Evolutionary conservation across 805 yeast species (phyloP).

Genomic region (Pichia thaimueangensis): DNA sequence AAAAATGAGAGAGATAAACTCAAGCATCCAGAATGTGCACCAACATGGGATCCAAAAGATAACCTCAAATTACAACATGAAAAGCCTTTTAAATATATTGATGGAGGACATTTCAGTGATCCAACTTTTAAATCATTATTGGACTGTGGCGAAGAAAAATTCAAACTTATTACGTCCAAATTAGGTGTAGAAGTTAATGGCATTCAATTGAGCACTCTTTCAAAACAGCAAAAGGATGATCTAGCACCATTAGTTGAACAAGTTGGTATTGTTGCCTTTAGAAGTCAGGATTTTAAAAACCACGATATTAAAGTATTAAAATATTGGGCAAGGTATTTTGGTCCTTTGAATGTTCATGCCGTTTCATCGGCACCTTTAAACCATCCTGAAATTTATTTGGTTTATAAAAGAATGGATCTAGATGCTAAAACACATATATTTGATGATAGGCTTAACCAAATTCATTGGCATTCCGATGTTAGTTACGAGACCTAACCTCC

Average conservation of each 20-base stretch:
- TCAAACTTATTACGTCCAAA: constrained; percentile 49
- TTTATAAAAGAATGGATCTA: constrained; percentile 44
- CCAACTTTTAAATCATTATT: constrained; percentile 47
- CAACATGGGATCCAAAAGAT: constrained; percentile 13
- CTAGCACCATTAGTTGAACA: constrained; percentile 63
- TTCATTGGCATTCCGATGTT: constrained; percentile 67
- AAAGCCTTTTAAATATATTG: constrained; percentile 29
- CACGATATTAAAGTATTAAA: constrained; percentile 42
- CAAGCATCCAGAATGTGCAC: constrained; percentile 11
- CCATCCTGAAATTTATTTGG: constrained; percentile 55
- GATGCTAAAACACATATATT: constrained; percentile 34
- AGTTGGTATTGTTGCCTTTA: constrained; percentile 61
- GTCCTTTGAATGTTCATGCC: constrained; percentile 68
- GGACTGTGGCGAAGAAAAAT: constrained; percentile 19
- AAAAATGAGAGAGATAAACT: constrained; percentile 1
- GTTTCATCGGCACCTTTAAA: constrained; percentile 63
- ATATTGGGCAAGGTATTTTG: constrained; percentile 58
- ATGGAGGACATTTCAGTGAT: constrained; percentile 59
- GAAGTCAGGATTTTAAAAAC: constrained; percentile 59
- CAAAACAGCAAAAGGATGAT: constrained; percentile 55
- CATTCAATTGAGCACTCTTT: constrained; percentile 50
- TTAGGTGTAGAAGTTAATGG: constrained; percentile 44
- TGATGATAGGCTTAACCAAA: constrained; percentile 31
- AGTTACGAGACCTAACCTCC: constrained; percentile 72
- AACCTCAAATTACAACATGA: constrained; percentile 29